A percentile compares a stretch with the other conserved stretches of the same genome.
Evolutionary conservation across 2,329 filamentous ascomycete genomes (phyloP).

Genomic region (Verticillium nonalfalfae): DNA sequence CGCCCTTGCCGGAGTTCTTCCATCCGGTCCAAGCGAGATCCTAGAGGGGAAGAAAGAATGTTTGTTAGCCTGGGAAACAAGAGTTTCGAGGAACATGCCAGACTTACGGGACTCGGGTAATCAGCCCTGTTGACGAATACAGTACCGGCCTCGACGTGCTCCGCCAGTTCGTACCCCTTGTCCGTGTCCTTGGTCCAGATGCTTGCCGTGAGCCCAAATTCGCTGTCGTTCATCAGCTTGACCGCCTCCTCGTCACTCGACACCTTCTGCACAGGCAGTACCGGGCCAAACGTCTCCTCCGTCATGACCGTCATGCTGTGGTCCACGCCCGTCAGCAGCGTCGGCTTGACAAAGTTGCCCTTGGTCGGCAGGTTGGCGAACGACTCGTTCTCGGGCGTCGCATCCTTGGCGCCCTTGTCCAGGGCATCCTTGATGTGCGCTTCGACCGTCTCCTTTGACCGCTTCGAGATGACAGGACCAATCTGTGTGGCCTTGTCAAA

Average conservation of each 20-base stretch:
- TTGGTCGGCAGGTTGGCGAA: constrained; percentile 67
- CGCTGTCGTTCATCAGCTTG: constrained; percentile 85
- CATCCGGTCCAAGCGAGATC: constrained; percentile 95
- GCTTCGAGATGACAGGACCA: constrained; percentile 81
- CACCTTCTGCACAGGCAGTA: constrained; percentile 87
- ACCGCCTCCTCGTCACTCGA: constrained; percentile 75
- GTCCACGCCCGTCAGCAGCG: constrained; percentile 70
- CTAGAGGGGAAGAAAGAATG: constrained; percentile 32
- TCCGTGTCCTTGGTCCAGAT: constrained; percentile 90
- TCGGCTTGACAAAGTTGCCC: constrained; percentile 86
- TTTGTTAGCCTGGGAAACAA: neutral
- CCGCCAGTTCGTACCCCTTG: constrained; percentile 68
- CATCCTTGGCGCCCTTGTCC: constrained; percentile 74
- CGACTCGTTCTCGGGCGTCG: constrained; percentile 73
- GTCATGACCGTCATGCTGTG: constrained; percentile 86
- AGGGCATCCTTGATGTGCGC: constrained; percentile 78
- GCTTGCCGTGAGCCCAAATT: constrained; percentile 91
- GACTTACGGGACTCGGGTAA: constrained; percentile 80
- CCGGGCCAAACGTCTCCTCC: constrained; percentile 90
- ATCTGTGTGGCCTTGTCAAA: constrained; percentile 72
- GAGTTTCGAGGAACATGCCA: constrained; percentile 1
- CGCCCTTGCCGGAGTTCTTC: constrained; percentile 93
- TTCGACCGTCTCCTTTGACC: constrained; percentile 69
- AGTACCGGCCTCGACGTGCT: constrained; percentile 83
- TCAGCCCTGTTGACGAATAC: constrained; percentile 96